A percentile compares a stretch with the other conserved stretches of the same genome.
Conservation (phyloP, 768 basidiomycete genomes). For the Tricholoma sp. region DNA sequence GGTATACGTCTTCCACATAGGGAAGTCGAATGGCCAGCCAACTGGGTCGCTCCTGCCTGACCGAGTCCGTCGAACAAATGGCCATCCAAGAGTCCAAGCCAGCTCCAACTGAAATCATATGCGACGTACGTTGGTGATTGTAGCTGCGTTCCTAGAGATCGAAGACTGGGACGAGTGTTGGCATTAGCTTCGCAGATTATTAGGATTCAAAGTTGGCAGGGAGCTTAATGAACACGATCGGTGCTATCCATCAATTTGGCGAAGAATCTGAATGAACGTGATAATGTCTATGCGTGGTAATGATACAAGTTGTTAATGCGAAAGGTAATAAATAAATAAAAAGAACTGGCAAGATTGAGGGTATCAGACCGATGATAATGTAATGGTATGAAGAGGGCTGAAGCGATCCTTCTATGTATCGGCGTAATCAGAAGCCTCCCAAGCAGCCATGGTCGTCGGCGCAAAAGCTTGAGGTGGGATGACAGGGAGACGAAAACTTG, state of each 20-base stretch:
- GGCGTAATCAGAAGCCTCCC: conserved; percentile 33
- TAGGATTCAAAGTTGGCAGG: background rate
- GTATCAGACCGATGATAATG: background rate
- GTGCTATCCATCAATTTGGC: background rate
- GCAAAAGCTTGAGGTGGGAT: conserved; percentile 20
- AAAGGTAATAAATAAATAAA: background rate
- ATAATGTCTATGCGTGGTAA: conserved; percentile 1
- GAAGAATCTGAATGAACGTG: background rate
- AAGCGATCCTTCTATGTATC: background rate
- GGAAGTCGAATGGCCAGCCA: too few relatives aligned
- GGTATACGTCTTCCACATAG: too few relatives aligned
- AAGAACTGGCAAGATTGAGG: background rate
- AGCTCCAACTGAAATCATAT: too few relatives aligned
- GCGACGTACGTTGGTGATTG: too few relatives aligned
- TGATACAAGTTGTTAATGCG: background rate
- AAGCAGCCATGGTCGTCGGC: conserved; percentile 36
- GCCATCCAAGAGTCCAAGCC: too few relatives aligned
- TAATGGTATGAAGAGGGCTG: background rate
- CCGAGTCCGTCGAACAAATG: too few relatives aligned
- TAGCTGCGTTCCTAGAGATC: too few relatives aligned
- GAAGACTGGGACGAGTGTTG: too few relatives aligned
- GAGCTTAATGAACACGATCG: background rate
- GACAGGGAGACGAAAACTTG: conserved; percentile 13
- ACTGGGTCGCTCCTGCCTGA: too few relatives aligned
- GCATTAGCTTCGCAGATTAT: too few relatives aligned